Evolutionary conservation across 225 moss, liverwort and hornwort species (phyloP).

Genomic region (Physcomitrium patens): DNA sequence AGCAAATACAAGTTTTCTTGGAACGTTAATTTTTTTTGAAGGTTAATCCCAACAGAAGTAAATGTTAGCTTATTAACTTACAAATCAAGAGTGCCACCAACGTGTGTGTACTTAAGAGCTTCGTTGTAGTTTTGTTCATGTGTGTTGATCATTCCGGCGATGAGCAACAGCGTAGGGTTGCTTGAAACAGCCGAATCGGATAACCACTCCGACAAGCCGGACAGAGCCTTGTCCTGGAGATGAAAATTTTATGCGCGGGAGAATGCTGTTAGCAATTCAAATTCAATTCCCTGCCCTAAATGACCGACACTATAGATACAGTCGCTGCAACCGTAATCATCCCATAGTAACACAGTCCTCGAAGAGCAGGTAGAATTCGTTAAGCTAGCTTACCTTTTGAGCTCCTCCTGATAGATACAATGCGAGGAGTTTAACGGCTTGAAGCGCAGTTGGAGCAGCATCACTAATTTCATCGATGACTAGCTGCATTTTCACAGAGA

Average conservation of each 20-base stretch:
- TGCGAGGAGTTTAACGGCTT: slow-evolving; percentile 70
- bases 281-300: background rate
- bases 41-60: background rate
- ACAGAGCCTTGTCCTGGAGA: slow-evolving; percentile 76
- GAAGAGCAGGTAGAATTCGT: background rate
- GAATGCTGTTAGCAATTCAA: slow-evolving; percentile 18
- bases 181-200: slow-evolving; percentile 78
- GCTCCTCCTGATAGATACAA: slow-evolving; percentile 58
- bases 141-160: slow-evolving; percentile 85
- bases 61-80: slow-evolving; percentile 47
- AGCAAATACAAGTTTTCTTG: background rate
- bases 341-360: background rate
- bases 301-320: background rate
- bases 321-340: background rate
- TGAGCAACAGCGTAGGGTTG: slow-evolving; percentile 82
- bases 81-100: slow-evolving; percentile 90
- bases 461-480: slow-evolving; percentile 67
- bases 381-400: slow-evolving; percentile 44
- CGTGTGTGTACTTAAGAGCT: slow-evolving; percentile 85
- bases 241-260: slow-evolving; percentile 27
- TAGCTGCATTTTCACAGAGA: slow-evolving; percentile 40
- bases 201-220: slow-evolving; percentile 80
- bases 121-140: slow-evolving; percentile 90
- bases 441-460: slow-evolving; percentile 59
- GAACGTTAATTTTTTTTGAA: no score